Base-by-base conservation (phyloP, 805 yeast genomes). In the Cyberlindnera maclurae region DNA sequence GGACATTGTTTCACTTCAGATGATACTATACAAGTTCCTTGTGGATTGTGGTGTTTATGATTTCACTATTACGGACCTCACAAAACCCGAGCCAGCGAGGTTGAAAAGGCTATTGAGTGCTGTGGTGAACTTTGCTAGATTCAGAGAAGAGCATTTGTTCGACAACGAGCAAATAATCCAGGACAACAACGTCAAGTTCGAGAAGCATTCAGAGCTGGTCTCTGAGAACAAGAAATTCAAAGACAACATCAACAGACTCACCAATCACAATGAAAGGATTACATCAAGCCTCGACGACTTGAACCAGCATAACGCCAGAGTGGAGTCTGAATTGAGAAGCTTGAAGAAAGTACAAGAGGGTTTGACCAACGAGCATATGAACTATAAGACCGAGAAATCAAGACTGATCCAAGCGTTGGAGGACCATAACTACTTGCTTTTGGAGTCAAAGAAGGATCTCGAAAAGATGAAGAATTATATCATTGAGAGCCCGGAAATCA, bases 91-190 rank as follows among this genome's bases (percentile, higher is more conserved):
- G n/a, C 65, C 83, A 0, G 60, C 57, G 29, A 65, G 95, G 41
- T 67, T 76, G 1, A 64, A 77, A 44, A 64, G 90, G 34, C 67
- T 86, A 15, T 59, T 87, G 20, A 85, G 95, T 55, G 93, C 93
- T 1, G 77, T 87, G 36, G 82, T 87, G 16, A 88, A 88, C 56
- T 88, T 76, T 66, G 94, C 94, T 1, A 64, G 90, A 40, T 87
- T 83, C 52, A 70, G 95, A 47, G 94, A 85, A 49, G 86, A 79
- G 46, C 78, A 83, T 42, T 72, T 79, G 56, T 70, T 67, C 17
- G 88, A 82, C 47, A 79, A 83, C 52, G 86, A 79, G 44, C 73
- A 72, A 18, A 63, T 82, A 18, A 75, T 81, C 22, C 62, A 68
- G 6, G 64, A 68, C 33, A 73, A 78, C 43, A 82, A 79, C 37